Conservation (phyloP, 768 basidiomycete genomes). For the Omphalotus guepiniiformis region DNA sequence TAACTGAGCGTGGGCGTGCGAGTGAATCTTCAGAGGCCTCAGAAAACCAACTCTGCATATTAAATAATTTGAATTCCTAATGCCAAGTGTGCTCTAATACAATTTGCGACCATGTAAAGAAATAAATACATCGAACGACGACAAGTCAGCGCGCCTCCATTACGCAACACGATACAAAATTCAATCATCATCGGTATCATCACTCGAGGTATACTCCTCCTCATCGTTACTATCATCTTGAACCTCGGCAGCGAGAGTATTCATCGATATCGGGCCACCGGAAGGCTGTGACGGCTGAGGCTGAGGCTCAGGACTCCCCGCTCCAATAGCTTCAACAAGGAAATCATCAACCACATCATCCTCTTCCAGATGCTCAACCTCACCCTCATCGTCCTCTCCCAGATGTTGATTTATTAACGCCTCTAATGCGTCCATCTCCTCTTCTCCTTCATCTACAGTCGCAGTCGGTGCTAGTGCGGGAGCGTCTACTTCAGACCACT, state of each 20-base stretch:
- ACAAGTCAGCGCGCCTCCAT: slow-evolving; percentile 9
- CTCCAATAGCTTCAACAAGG: slow-evolving; percentile 28
- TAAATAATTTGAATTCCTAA: no score
- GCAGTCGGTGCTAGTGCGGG: slow-evolving; percentile 3
- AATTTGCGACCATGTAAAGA: no score
- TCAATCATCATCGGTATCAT: slow-evolving; percentile 53
- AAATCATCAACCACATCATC: slow-evolving; percentile 50
- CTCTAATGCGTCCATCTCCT: slow-evolving; percentile 37
- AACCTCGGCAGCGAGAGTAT: slow-evolving; percentile 45
- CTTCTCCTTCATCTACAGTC: slow-evolving; percentile 12
- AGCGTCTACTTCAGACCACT: slow-evolving; percentile 46
- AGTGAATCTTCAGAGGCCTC: no score
- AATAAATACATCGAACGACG: not conserved
- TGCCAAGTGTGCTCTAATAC: no score
- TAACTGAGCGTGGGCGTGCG: no score
- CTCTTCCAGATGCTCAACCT: slow-evolving; percentile 15
- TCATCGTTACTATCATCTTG: slow-evolving; percentile 32
- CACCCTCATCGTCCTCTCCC: slow-evolving; percentile 23
- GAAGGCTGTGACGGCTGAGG: slow-evolving; percentile 20
- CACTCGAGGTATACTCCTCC: slow-evolving; percentile 50
- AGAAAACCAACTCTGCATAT: no score
- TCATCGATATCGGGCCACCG: slow-evolving; percentile 45
- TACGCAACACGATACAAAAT: not conserved
- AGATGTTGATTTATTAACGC: slow-evolving; percentile 34
- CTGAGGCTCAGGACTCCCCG: slow-evolving; percentile 32